These are phyloP conservation scores for Coemansia sp. DNA, from an alignment of 192 early-diverging fungal genomes.

Conservation along the genomic window DNA sequence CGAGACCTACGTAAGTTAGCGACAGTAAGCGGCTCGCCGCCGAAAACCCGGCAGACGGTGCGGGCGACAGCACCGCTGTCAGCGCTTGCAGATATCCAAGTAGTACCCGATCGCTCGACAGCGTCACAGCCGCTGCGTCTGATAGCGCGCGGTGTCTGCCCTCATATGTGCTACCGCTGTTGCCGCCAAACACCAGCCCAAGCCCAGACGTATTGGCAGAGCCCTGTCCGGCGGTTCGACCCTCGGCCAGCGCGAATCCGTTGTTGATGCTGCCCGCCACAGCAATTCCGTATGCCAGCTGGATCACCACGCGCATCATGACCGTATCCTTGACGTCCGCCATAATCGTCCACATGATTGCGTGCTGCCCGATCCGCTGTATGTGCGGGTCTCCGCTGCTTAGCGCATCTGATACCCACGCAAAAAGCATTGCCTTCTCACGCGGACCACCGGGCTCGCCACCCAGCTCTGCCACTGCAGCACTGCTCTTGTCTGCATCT, in stretches of 20 bases:
- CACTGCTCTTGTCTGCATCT: not conserved
- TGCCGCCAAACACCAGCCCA: conserved; percentile 30
- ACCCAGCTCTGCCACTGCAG: not conserved
- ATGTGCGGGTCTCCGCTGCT: conserved; percentile 16
- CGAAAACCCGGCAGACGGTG: not conserved
- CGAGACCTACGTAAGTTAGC: conserved; percentile 11
- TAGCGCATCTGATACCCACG: conserved; percentile 47
- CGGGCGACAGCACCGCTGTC: conserved; percentile 11
- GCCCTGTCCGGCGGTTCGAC: too few relatives aligned
- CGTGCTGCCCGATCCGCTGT: conserved; percentile 40
- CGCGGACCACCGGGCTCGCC: conserved; percentile 43
- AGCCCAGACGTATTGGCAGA: conserved; percentile 17
- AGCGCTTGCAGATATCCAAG: conserved; percentile 41
- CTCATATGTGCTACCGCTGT: not conserved
- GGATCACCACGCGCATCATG: conserved; percentile 43
- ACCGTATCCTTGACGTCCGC: conserved; percentile 21
- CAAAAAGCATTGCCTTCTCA: conserved; percentile 37
- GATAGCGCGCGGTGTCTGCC: not conserved
- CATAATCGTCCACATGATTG: conserved; percentile 40
- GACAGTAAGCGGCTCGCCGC: conserved; percentile 11
- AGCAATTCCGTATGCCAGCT: conserved; percentile 39
- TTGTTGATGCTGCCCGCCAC: conserved; percentile 29
- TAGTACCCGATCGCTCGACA: conserved; percentile 22
- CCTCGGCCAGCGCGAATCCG: not conserved
- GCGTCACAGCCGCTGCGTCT: conserved; percentile 3